Evolutionary conservation across 345 rosid genomes (phyloP).

Genomic region (Salix suchowensis): DNA sequence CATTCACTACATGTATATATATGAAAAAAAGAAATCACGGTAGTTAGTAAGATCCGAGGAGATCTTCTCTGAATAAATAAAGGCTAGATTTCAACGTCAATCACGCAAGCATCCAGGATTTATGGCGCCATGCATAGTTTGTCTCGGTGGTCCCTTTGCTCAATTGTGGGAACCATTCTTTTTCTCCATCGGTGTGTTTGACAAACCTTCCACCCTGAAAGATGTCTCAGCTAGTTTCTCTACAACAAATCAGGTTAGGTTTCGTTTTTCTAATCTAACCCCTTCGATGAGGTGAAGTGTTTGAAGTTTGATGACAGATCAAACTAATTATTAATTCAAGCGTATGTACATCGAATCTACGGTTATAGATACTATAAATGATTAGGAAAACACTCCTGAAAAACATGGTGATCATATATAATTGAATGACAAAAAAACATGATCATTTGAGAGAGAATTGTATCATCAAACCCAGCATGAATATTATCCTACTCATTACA

Average conservation of each 20-base stretch:
- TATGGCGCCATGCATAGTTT: constrained; percentile 13
- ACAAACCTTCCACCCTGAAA: background rate
- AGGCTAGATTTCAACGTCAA: constrained; percentile 56
- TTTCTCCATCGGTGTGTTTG: background rate
- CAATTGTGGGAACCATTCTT: background rate
- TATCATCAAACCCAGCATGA: too few species aligned
- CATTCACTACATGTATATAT: background rate
- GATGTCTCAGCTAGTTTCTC: background rate
- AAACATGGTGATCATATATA: background rate
- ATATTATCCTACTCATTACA: too few species aligned
- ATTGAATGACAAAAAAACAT: too few species aligned
- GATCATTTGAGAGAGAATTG: too few species aligned
- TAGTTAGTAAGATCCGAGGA: constrained; percentile 64
- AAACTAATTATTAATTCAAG: background rate
- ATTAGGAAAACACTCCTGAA: background rate
- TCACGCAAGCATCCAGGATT: constrained; percentile 53
- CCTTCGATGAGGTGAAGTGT: constrained; percentile 7
- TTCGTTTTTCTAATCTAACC: constrained; percentile 21
- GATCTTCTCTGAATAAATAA: constrained; percentile 43
- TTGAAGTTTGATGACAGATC: constrained; percentile 1
- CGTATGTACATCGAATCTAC: background rate
- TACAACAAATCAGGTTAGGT: constrained; percentile 15
- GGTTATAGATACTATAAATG: background rate
- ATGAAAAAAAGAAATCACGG: constrained; percentile 23
- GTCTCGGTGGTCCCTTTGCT: constrained; percentile 12